Base-by-base conservation (phyloP, 495 filamentous ascomycete genomes). In the Margaritispora aquatica region DNA sequence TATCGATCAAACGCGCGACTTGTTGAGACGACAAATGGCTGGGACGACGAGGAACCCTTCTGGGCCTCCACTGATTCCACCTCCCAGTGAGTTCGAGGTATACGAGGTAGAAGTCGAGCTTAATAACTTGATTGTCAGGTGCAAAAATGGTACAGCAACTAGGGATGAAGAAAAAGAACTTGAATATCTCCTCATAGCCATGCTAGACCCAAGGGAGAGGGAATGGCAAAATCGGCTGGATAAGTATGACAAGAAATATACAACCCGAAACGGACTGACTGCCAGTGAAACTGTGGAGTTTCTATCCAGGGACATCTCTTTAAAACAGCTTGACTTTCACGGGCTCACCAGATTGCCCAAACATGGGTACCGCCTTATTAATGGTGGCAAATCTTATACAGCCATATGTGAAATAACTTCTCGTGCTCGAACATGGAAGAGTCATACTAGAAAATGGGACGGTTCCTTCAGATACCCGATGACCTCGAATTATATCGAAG, bases 81-180 rank as follows among this genome's bases (percentile, higher is more conserved):
- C n/a, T 0, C 58, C 58, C 20, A 38, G 9, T 10, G 38, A 50
- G 21, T 7, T 4, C 13, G 38, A 60, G 36, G 24, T 49, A 8
- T 34, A 34, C 19, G 58, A 49, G 27, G 9, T 60, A 9, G 51
- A 54, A 20, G 51, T 55, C 22, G 58, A 60, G 23, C 8, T 60
- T 26, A 60, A 60, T 20, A 60, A 54, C 27, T 51, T 60, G 0
- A 19, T 60, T 5, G 15, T 2, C 8, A 48, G 21, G 51, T 13
- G 26, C 1, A 29, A 21, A 9, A 26, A 26, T 9, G 26, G 23
- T 10, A 55, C 58, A 1, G 47, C 54, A 1, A 49, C 17, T 5
- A 23, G 24, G 9, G n/a, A 31, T 9, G 26, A 60, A 49, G 13
- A 10, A 1, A 21, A 17, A n/a, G 41, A 34, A 23, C 51, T 60